Evolutionary conservation across 2,329 filamentous ascomycete species (phyloP).

Genomic region (Hypoxylon sp.): DNA sequence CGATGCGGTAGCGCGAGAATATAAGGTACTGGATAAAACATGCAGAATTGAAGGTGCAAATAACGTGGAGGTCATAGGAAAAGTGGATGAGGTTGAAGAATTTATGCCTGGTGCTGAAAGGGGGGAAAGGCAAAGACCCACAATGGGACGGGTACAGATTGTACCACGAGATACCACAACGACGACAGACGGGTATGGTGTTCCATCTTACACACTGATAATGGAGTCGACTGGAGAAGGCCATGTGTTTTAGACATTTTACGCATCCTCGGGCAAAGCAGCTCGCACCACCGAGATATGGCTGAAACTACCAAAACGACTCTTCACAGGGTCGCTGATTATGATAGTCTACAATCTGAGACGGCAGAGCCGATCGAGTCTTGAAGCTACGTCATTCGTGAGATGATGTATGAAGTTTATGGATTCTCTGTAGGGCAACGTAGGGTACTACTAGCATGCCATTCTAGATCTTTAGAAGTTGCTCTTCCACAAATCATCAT

Average conservation of each 20-base stretch:
- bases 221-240: neutral
- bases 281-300: neutral
- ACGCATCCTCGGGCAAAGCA: too few relatives aligned
- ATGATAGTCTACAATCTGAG: neutral
- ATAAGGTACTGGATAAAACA: too few relatives aligned
- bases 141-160: constrained; percentile 1
- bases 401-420: constrained; percentile 24
- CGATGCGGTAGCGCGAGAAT: neutral
- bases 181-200: neutral
- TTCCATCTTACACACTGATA: constrained; percentile 9
- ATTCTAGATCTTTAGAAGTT: constrained; percentile 22
- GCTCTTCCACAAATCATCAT: constrained; percentile 26
- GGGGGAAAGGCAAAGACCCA: neutral
- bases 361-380: constrained; percentile 18
- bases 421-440: constrained; percentile 9
- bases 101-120: neutral
- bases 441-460: constrained; percentile 16
- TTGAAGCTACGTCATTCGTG: constrained; percentile 8
- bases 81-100: neutral
- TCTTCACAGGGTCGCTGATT: neutral
- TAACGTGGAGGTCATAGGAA: neutral
- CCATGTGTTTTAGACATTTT: neutral
- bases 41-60: neutral
- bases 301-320: neutral
- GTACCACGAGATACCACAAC: neutral